Evolutionary conservation across 768 basidiomycete genomes (phyloP).

Genomic region (Boletus vinaceobasis): DNA sequence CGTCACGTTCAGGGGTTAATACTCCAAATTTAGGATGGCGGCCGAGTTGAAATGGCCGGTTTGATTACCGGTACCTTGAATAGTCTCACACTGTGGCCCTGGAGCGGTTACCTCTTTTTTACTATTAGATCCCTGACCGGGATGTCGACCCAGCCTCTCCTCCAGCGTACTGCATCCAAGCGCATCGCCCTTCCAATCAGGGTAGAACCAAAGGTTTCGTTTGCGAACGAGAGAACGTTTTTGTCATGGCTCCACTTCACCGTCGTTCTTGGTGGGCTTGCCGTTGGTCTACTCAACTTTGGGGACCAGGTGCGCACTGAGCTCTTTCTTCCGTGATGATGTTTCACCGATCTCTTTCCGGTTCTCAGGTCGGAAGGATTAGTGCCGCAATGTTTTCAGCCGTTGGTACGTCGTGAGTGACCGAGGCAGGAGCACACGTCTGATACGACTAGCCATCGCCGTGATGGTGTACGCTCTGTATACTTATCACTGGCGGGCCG

Average conservation of each 20-base stretch:
- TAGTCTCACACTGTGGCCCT: background rate
- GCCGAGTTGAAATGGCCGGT: conserved; percentile 12
- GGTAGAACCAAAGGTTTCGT: conserved; percentile 92
- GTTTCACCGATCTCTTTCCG: background rate
- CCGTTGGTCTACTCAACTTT: conserved; percentile 95
- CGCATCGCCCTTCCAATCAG: conserved; percentile 96
- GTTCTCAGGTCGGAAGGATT: conserved; percentile 80
- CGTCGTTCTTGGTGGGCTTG: conserved; percentile 93
- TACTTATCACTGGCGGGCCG: conserved; percentile 95
- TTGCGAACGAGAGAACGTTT: conserved; percentile 94
- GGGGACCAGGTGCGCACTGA: conserved; percentile 72
- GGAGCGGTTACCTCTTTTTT: background rate
- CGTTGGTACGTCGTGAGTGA: conserved; percentile 60
- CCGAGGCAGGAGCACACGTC: background rate
- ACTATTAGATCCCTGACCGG: background rate
- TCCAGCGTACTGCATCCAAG: conserved; percentile 90
- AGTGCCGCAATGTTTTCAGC: conserved; percentile 95
- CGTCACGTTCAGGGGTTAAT: conserved; percentile 16
- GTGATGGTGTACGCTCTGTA: conserved; percentile 96
- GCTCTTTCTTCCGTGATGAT: background rate
- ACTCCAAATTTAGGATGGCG: conserved; percentile 1
- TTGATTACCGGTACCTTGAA: background rate
- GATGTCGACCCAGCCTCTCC: conserved; percentile 97
- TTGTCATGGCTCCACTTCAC: conserved; percentile 99
- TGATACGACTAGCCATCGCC: conserved; percentile 67